Percentiles rank a stretch among this genome's conserved stretches.
These are phyloP conservation scores for Lactarius indigo DNA, from an alignment of 768 basidiomycete species.

Conservation along the genomic window DNA sequence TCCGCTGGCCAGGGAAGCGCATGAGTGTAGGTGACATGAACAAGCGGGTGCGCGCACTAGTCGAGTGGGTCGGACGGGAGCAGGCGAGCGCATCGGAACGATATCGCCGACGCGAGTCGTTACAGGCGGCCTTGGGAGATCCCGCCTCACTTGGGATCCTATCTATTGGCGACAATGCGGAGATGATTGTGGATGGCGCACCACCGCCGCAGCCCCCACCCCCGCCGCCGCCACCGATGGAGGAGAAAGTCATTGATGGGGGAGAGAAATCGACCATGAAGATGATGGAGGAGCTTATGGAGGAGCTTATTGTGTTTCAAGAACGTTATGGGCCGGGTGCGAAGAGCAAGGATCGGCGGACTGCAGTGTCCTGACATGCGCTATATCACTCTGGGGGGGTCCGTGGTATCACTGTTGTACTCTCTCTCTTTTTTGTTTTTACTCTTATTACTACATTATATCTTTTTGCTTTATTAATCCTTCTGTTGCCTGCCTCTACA, in stretches of 20 bases:
- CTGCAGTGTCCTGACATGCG: conserved; percentile 31
- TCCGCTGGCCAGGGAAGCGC: conserved; percentile 91
- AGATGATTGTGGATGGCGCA: conserved; percentile 36
- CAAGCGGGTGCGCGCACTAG: conserved; percentile 83
- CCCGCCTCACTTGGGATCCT: conserved; percentile 11
- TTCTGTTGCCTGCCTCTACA: background rate
- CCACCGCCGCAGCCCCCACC: conserved; percentile 24
- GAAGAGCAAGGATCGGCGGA: conserved; percentile 39
- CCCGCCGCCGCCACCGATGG: conserved; percentile 24
- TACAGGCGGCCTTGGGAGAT: conserved; percentile 51
- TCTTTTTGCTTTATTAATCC: conserved; percentile 21
- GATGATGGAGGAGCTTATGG: conserved; percentile 89
- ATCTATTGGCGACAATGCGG: conserved; percentile 27
- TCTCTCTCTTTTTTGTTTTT: conserved; percentile 11
- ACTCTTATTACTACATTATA: conserved; percentile 27
- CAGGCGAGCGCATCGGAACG: conserved; percentile 75
- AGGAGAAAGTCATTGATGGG: conserved; percentile 21
- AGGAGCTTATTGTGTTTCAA: conserved; percentile 85
- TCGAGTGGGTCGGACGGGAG: conserved; percentile 92
- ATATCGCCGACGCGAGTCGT: conserved; percentile 60
- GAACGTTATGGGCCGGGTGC: conserved; percentile 72
- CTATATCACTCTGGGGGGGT: conserved; percentile 5
- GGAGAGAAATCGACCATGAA: conserved; percentile 52
- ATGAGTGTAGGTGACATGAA: conserved; percentile 98
- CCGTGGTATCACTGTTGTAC: background rate